Conservation (phyloP, 805 yeast species). For the Kodamaea nitidulidarum region DNA sequence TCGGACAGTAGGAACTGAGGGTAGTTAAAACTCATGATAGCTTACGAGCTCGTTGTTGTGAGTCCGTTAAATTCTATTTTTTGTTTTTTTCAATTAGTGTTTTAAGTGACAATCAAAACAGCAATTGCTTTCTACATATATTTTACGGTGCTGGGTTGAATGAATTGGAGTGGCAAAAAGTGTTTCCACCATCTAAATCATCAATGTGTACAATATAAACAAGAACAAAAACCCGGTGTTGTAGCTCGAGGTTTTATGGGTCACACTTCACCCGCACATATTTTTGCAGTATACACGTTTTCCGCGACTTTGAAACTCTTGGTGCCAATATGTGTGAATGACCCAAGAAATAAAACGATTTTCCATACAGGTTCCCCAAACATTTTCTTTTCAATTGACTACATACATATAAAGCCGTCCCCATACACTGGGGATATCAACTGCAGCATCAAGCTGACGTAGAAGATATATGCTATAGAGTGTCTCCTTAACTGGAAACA, state of each 20-base stretch:
- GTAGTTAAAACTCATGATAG: constrained; percentile 28
- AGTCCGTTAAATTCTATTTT: constrained; percentile 18
- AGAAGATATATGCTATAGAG: neutral
- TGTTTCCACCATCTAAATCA: too few relatives aligned
- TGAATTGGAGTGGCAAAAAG: too few relatives aligned
- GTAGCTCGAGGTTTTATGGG: too few relatives aligned
- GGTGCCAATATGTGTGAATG: neutral
- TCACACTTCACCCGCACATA: neutral
- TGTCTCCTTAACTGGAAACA: constrained; percentile 5
- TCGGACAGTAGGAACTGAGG: constrained; percentile 29
- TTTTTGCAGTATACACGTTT: neutral
- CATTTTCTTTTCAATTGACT: neutral
- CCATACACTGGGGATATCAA: neutral
- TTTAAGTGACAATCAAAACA: neutral
- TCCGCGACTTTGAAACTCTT: neutral
- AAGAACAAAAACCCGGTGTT: too few relatives aligned
- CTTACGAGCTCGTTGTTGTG: constrained; percentile 33
- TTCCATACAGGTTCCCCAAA: constrained; percentile 1
- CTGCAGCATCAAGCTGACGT: neutral
- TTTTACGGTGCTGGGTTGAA: too few relatives aligned
- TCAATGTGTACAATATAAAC: too few relatives aligned
- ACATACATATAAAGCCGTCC: neutral
- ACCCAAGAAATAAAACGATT: neutral
- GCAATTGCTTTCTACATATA: neutral
- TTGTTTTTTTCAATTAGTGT: constrained; percentile 3